Conservation (phyloP, 1,284 basidiomycete genomes). For the Rhodofomes roseus region DNA sequence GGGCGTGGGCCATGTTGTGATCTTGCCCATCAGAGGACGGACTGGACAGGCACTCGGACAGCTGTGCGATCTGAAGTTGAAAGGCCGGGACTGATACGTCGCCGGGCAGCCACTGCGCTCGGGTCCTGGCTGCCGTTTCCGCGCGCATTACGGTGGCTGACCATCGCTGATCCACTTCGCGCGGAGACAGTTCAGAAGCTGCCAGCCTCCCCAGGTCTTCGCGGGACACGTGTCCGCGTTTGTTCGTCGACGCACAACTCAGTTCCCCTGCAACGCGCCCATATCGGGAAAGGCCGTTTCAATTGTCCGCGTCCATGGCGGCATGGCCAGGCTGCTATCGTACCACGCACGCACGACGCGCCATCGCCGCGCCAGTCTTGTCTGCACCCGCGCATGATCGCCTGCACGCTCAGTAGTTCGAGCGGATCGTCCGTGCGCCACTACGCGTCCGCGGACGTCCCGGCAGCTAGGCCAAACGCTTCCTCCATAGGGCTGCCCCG, state of each 20-base stretch:
- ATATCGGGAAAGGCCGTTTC: not conserved
- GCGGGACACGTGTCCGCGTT: not conserved
- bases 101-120: not conserved
- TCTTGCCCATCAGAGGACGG: not conserved
- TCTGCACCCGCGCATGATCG: no score
- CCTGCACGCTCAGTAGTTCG: not conserved
- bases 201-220: not conserved
- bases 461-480: not conserved
- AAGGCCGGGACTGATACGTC: not conserved
- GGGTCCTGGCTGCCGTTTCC: not conserved
- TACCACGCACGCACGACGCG: not conserved
- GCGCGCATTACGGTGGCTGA: not conserved
- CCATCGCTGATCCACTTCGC: constrained; percentile 3
- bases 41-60: not conserved
- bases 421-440: not conserved
- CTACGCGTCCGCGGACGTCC: not conserved
- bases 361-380: not conserved
- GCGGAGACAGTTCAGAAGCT: constrained; percentile 1
- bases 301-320: not conserved
- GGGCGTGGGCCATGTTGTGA: not conserved
- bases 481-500: not conserved
- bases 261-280: not conserved
- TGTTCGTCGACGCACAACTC: not conserved
- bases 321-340: not conserved
- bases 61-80: not conserved